Evolutionary conservation across 139 green algal genomes (phyloP), one percentile per base, ranked within the genome.

Genomic region (Edaphochlamys debaryana): DNA sequence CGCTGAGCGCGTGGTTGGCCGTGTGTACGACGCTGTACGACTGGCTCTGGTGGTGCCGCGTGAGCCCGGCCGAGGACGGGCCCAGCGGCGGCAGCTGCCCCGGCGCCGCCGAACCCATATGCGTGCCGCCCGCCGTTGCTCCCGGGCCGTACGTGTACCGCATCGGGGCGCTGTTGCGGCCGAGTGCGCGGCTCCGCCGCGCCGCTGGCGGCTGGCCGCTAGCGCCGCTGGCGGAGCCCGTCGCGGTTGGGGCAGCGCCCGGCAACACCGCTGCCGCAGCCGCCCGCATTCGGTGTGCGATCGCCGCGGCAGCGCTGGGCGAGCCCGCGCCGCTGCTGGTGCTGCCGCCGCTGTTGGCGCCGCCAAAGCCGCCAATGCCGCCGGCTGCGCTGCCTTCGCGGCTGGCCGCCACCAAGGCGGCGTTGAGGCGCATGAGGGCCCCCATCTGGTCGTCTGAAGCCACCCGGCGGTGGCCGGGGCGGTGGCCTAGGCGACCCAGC

Each of bases 151-250:
- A 82, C 13, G 63, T 74, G 63, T 82, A 82, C 8, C 76, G 76
- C 76, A 82, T 82, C 5, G 76, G 76, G 3, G 76, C 76, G 63
- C 76, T 82, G 76, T 82, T 73, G 32, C 76, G 76, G 32, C 29
- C 41, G 1, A 82, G 63, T 9, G 56, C 42, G 11, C 76, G 76
- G 22, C 63, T 66, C 1, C 76, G 76, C n/a, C 76, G n/a, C 62
- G 9, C 1, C 25, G 20, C 30, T 30, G 74, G 74, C 20, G 29
- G 40, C 74, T 70, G 56, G 56, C 37, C 58, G 56, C 38, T 30
- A 30, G 25, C 56, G 37, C 30, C 40, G 54, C 54, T 15, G 37
- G 4, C 52, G 19, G 34, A 27, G n/a, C n/a, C n/a, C n/a, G n/a
- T n/a, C n/a, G n/a, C n/a, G n/a, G n/a, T n/a, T n/a, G n/a, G n/a